Evolutionary conservation across 768 basidiomycete species (phyloP).

Genomic region (Paxillus ammoniavirescens): DNA sequence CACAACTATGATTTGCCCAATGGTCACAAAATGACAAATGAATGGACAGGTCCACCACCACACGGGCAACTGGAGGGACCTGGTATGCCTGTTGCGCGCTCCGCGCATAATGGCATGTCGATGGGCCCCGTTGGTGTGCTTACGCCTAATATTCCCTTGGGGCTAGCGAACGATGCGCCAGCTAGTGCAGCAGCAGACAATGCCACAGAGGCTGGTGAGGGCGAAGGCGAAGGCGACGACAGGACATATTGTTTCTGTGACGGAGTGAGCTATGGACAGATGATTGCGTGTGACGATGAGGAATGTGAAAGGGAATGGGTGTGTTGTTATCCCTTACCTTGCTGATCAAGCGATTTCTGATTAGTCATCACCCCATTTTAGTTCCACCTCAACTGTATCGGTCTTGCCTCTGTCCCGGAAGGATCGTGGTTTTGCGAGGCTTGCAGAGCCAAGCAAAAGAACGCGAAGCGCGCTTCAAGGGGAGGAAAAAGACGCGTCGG

Average conservation of each 20-base stretch:
- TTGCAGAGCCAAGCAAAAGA: constrained; percentile 56
- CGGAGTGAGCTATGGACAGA: constrained; percentile 84
- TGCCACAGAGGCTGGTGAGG: constrained; percentile 45
- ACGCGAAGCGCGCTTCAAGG: constrained; percentile 47
- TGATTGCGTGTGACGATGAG: constrained; percentile 90
- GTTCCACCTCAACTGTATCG: constrained; percentile 82
- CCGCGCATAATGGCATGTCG: constrained; percentile 23
- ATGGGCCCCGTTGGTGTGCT: constrained; percentile 25
- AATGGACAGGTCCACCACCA: constrained; percentile 50
- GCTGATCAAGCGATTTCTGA: constrained; percentile 6
- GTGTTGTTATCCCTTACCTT: constrained; percentile 28
- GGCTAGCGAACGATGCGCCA: constrained; percentile 31
- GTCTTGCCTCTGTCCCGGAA: constrained; percentile 61
- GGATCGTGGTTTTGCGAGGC: constrained; percentile 76
- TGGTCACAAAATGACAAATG: constrained; percentile 34
- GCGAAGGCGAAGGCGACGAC: constrained; percentile 58
- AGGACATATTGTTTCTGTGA: constrained; percentile 85
- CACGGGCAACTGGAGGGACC: constrained; percentile 69
- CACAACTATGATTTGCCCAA: constrained; percentile 41
- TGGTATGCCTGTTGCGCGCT: constrained; percentile 69
- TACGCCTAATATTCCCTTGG: constrained; percentile 20
- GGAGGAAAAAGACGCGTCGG: constrained; percentile 53
- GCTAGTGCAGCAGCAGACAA: constrained; percentile 36
- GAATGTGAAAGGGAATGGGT: constrained; percentile 91
- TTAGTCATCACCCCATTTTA: constrained; percentile 28